Percentiles rank a stretch among this genome's conserved stretches.
phyloP scores from a whole-genome alignment of 1,284 basidiomycete genomes.

The Mycosarcoma mackinlayi region DNA sequence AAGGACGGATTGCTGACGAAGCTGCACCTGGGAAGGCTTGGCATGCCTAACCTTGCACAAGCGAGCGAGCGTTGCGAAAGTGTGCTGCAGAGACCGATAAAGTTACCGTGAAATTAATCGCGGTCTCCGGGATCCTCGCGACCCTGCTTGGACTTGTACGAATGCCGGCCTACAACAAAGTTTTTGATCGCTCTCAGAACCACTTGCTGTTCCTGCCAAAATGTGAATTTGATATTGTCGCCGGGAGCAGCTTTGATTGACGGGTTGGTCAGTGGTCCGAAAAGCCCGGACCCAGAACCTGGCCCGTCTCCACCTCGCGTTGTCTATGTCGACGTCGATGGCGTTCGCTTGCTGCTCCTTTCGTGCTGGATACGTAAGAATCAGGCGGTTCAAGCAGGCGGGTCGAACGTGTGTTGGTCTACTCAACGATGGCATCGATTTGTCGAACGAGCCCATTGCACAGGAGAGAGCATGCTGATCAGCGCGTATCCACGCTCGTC shows the following conservation, averaged over 20 bases:
- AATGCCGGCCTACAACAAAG: too few relatives aligned
- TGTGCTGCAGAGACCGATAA: background rate
- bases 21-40: conserved; percentile 14
- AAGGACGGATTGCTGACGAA: too few relatives aligned
- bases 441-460: too few relatives aligned
- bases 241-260: too few relatives aligned
- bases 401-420: too few relatives aligned
- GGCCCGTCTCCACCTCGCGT: background rate
- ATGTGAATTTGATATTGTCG: too few relatives aligned
- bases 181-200: too few relatives aligned
- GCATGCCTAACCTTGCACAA: conserved; percentile 8
- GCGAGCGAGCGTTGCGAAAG: background rate
- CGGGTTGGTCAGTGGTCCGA: too few relatives aligned
- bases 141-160: too few relatives aligned
- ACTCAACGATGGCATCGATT: background rate
- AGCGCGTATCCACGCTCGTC: background rate
- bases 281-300: conserved; percentile 6
- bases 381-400: too few relatives aligned
- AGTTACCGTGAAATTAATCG: background rate
- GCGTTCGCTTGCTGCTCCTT: background rate
- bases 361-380: background rate
- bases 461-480: background rate
- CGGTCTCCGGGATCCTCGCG: too few relatives aligned
- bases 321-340: conserved; percentile 5
- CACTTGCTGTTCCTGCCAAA: too few relatives aligned